Conservation (phyloP, 2,329 filamentous ascomycete species). For the Leptodontidium sp. region DNA sequence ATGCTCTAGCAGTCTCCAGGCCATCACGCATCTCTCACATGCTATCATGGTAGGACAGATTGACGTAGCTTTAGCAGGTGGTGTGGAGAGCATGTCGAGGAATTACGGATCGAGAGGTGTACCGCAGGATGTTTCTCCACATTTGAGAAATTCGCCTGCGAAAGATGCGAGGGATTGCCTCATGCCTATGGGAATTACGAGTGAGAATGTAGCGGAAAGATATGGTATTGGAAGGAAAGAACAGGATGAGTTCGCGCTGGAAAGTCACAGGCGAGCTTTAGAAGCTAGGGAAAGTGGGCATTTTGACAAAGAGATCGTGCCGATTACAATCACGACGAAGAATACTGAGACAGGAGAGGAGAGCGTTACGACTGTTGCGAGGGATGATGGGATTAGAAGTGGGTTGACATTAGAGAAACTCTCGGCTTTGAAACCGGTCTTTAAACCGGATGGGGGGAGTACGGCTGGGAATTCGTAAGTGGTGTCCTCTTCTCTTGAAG, state of each 20-base stretch:
- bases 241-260: slow-evolving; percentile 70
- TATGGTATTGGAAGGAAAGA: slow-evolving; percentile 66
- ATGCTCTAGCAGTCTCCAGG: slow-evolving; percentile 68
- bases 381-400: slow-evolving; percentile 70
- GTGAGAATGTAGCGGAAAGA: slow-evolving; percentile 70
- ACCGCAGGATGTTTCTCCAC: slow-evolving; percentile 68
- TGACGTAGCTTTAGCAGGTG: slow-evolving; percentile 67
- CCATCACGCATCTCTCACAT: slow-evolving; percentile 69
- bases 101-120: slow-evolving; percentile 71
- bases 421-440: slow-evolving; percentile 68
- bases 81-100: slow-evolving; percentile 76
- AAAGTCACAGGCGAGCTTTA: slow-evolving; percentile 65
- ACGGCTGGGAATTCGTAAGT: slow-evolving; percentile 66
- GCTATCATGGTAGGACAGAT: slow-evolving; percentile 67
- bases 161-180: slow-evolving; percentile 71
- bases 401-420: slow-evolving; percentile 66
- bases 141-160: slow-evolving; percentile 59
- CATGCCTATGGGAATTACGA: slow-evolving; percentile 74
- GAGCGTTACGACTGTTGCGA: slow-evolving; percentile 59
- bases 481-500: background rate
- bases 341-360: slow-evolving; percentile 44
- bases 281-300: slow-evolving; percentile 64
- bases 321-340: slow-evolving; percentile 61
- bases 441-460: slow-evolving; percentile 63
- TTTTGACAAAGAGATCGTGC: slow-evolving; percentile 69